Base-by-base conservation (phyloP, 805 yeast species). In the Vanderwaltozyma tropicalis region DNA sequence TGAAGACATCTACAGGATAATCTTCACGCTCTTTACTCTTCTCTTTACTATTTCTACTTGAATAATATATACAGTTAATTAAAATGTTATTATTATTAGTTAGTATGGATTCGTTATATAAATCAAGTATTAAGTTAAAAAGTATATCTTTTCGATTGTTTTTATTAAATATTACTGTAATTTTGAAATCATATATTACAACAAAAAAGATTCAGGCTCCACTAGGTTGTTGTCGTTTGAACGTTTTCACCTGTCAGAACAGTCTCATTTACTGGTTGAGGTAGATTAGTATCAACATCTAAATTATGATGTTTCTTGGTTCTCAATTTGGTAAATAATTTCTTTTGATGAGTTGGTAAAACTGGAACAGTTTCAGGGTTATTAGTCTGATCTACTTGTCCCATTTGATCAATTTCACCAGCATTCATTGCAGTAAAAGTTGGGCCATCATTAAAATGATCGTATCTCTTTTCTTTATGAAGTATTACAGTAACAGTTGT, bases 1-100 rank as follows among this genome's bases (percentile, higher is more conserved):
- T 28, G 15, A 43, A 45, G 9, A 41, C 45, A 15, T 41, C 49
- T 3, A 47, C 41, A 20, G 49, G 49, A 20, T 36, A 45, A 18
- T 39, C 41, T 37, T 47, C 49, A 22, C 46, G 42, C 28, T 44
- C 43, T 27, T 32, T 38, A 27, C 18, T 28, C 8, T 29, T 21
- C 7, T 15, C 7, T 10, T 22, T 16, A 12, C 25, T 20, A 16
- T 25, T 25, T 16, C 29, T 32, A 32, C 15, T 29, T 14, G 5
- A 17, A 24, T 8, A 7, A 4, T 24, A 24, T 24, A 24, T n/a
- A 24, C 4, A 24, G 12, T 8, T 24, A 24, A 24, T 24, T 24
- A 24, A 24, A 24, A 11, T 8, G 8, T 24, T 24, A 4, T 11
- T 8, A 14, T 12, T 21, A 31, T 20, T 19, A 31, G 17, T 22